Evolutionary conservation across 441 rosid species (phyloP).

Genomic region (Raphanus hybrid): DNA sequence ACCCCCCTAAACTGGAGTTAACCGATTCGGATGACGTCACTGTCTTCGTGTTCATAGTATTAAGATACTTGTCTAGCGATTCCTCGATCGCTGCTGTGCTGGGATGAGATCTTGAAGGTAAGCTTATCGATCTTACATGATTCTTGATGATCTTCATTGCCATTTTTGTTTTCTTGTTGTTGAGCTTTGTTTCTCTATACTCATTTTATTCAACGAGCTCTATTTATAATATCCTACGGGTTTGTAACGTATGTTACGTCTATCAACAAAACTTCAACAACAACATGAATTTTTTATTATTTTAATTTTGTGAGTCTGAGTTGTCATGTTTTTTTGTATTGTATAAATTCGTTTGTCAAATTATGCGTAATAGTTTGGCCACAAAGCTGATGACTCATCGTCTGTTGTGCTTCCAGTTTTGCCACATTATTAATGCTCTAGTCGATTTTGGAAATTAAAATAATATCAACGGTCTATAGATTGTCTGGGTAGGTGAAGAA

Average conservation of each 20-base stretch:
- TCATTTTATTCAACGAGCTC: constrained; percentile 38
- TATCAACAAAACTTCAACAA: constrained; percentile 37
- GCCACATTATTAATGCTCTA: constrained; percentile 35
- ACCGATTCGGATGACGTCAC: constrained; percentile 47
- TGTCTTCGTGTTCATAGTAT: constrained; percentile 37
- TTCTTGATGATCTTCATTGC: constrained; percentile 50
- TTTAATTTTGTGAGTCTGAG: constrained; percentile 35
- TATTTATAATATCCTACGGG: constrained; percentile 23
- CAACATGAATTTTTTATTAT: constrained; percentile 24
- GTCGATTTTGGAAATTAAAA: constrained; percentile 3
- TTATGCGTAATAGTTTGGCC: constrained; percentile 28
- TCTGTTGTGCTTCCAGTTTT: constrained; percentile 37
- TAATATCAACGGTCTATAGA: constrained; percentile 30
- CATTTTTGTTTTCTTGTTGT: constrained; percentile 6
- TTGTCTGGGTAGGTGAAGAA: constrained; percentile 40
- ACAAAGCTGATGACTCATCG: constrained; percentile 47
- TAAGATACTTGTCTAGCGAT: constrained; percentile 50
- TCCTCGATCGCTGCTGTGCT: constrained; percentile 53
- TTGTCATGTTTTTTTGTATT: constrained; percentile 41
- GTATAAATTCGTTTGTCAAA: constrained; percentile 12
- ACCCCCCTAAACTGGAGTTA: constrained; percentile 39
- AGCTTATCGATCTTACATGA: constrained; percentile 66
- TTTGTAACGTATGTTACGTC: constrained; percentile 22
- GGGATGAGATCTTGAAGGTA: constrained; percentile 76
- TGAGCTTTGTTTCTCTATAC: constrained; percentile 38